A percentile compares a stretch with the other conserved stretches of the same genome.
Conservation (phyloP, 495 filamentous ascomycete genomes). For the Zalerion maritima region DNA sequence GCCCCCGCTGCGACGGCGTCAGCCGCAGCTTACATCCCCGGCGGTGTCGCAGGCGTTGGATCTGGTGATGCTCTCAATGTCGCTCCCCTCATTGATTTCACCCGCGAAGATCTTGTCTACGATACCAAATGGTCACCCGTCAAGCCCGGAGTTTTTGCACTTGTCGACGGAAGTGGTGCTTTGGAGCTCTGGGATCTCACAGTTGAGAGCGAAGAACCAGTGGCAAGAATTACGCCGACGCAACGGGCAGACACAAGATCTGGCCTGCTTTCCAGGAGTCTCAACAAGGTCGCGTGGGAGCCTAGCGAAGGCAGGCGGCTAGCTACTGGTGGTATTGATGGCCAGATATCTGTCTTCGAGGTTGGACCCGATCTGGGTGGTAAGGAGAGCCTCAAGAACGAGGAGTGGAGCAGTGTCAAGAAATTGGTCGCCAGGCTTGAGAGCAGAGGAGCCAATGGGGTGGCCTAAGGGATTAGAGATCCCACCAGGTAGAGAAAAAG, state of each 20-base stretch:
- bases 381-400: slow-evolving; percentile 58
- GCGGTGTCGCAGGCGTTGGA: slow-evolving; percentile 33
- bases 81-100: slow-evolving; percentile 71
- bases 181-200: slow-evolving; percentile 94
- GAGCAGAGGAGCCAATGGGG: slow-evolving; percentile 22
- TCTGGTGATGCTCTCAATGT: slow-evolving; percentile 29
- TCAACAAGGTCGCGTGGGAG: slow-evolving; percentile 94
- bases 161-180: slow-evolving; percentile 86
- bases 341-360: slow-evolving; percentile 82
- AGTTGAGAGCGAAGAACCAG: slow-evolving; percentile 79
- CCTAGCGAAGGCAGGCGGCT: slow-evolving; percentile 68
- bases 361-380: slow-evolving; percentile 75
- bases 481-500: too few relatives aligned
- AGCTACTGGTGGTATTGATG: slow-evolving; percentile 81
- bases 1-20: slow-evolving; percentile 54
- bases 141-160: slow-evolving; percentile 81
- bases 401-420: slow-evolving; percentile 89
- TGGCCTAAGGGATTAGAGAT: too few relatives aligned
- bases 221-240: slow-evolving; percentile 57
- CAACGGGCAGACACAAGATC: slow-evolving; percentile 40
- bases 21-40: slow-evolving; percentile 24
- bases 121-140: slow-evolving; percentile 88
- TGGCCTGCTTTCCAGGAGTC: slow-evolving; percentile 52
- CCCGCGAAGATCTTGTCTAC: slow-evolving; percentile 89
- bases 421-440: slow-evolving; percentile 62